A percentile compares a stretch with the other conserved stretches of the same genome.
These are phyloP conservation scores for Periconia sp. DNA, from an alignment of 2,329 filamentous ascomycete genomes.

Conservation along the genomic window DNA sequence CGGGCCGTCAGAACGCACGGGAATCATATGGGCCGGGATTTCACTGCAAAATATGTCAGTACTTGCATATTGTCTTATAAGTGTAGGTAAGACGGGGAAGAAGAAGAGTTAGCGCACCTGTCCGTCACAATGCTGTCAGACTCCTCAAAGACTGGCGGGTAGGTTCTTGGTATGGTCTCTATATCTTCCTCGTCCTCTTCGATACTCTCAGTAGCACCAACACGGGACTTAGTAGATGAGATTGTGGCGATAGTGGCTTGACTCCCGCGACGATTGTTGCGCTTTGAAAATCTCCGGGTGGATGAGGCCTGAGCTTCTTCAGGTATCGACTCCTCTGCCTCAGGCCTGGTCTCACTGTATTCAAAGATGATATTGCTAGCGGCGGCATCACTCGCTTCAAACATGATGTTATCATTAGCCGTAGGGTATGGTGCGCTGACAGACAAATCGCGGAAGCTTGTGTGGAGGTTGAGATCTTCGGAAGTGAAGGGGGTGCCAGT, in stretches of 20 bases:
- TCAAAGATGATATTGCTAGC: slow-evolving; percentile 43
- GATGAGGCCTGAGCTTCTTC: slow-evolving; percentile 17
- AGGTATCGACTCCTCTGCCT: slow-evolving; percentile 13
- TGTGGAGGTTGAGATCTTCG: slow-evolving; percentile 16
- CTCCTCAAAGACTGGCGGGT: slow-evolving; percentile 28
- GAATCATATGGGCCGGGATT: slow-evolving; percentile 27
- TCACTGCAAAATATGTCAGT: slow-evolving; percentile 25
- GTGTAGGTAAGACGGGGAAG: not conserved
- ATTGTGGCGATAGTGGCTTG: slow-evolving; percentile 47
- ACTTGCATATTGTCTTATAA: not conserved
- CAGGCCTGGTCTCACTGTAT: slow-evolving; percentile 26
- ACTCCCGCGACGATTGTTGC: slow-evolving; percentile 33
- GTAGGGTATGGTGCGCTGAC: not conserved
- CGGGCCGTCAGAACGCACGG: slow-evolving; percentile 26
- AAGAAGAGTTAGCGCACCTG: slow-evolving; percentile 26
- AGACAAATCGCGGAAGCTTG: slow-evolving; percentile 18
- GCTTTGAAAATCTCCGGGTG: slow-evolving; percentile 33
- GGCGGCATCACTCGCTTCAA: too few relatives aligned
- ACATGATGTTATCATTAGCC: slow-evolving; percentile 23
- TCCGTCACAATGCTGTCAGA: slow-evolving; percentile 44
- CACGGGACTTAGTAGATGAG: slow-evolving; percentile 50
- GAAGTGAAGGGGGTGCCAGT: slow-evolving; percentile 17
- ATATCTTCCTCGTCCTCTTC: slow-evolving; percentile 55
- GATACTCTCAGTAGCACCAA: slow-evolving; percentile 43
- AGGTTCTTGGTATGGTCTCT: slow-evolving; percentile 52